A percentile compares a stretch with the other conserved stretches of the same genome.
Conservation (phyloP, 805 yeast species). For the Saccharomycopsis guyanensis region DNA sequence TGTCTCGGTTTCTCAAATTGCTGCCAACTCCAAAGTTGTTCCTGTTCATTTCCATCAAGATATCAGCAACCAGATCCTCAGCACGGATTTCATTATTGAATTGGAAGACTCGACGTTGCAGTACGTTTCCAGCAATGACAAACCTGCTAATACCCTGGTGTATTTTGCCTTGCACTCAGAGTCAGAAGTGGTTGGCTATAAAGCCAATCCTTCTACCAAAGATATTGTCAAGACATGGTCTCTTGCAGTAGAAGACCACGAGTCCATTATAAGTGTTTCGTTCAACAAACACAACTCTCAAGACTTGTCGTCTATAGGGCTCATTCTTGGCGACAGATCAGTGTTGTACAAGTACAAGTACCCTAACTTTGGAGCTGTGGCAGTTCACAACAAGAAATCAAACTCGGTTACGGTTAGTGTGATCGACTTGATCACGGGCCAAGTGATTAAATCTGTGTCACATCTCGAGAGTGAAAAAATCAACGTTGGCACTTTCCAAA, state of each 20-base stretch:
- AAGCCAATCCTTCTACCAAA: neutral
- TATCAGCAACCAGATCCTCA: too few species aligned
- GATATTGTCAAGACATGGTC: neutral
- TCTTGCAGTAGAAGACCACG: constrained; percentile 1
- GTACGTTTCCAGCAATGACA: neutral
- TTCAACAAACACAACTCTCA: constrained; percentile 17
- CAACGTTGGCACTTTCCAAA: constrained; percentile 36
- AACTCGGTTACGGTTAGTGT: constrained; percentile 40
- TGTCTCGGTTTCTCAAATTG: neutral
- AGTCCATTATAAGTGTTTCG: constrained; percentile 4
- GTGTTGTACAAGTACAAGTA: constrained; percentile 79
- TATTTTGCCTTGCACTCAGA: neutral
- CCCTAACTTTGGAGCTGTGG: constrained; percentile 55
- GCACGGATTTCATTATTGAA: neutral
- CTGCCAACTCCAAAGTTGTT: constrained; percentile 1
- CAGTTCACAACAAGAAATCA: constrained; percentile 31
- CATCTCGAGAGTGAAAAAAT: constrained; percentile 36
- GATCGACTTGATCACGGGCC: constrained; percentile 66
- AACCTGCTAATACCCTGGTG: too few species aligned
- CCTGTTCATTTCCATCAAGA: too few species aligned
- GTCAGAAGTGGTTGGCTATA: neutral
- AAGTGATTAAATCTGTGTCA: constrained; percentile 37
- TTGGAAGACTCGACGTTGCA: neutral
- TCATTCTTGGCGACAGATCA: constrained; percentile 57
- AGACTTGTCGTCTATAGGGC: constrained; percentile 56